These are phyloP conservation scores for Oehlia diaphana DNA, from an alignment of 192 early-diverging fungal genomes.

Conservation along the genomic window DNA sequence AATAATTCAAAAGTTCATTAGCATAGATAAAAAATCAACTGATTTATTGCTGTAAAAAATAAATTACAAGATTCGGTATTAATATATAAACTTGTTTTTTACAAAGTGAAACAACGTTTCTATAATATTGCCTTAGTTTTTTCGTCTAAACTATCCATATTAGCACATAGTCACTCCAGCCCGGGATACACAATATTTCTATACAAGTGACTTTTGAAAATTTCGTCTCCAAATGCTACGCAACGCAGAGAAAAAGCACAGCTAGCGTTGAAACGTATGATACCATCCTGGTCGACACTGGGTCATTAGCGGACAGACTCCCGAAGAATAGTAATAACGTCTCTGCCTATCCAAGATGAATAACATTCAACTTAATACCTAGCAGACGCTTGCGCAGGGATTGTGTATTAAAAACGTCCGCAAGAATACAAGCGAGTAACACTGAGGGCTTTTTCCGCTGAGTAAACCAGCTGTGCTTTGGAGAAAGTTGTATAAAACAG, in stretches of 20 bases:
- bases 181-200: too few relatives aligned
- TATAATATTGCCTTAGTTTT: too few relatives aligned
- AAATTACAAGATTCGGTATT: too few relatives aligned
- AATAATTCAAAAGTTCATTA: too few relatives aligned
- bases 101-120: too few relatives aligned
- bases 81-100: too few relatives aligned
- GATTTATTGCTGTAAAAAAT: too few relatives aligned
- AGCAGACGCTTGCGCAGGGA: conserved; percentile 33
- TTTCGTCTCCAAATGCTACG: background rate
- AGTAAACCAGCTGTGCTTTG: conserved; percentile 25
- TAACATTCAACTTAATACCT: conserved; percentile 31
- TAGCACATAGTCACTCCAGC: too few relatives aligned
- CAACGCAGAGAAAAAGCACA: background rate
- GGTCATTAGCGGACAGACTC: conserved; percentile 2
- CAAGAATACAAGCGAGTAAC: conserved; percentile 33
- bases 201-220: too few relatives aligned
- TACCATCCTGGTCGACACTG: background rate
- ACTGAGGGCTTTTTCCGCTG: conserved; percentile 27
- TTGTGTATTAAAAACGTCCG: conserved; percentile 32
- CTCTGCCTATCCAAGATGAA: conserved; percentile 19
- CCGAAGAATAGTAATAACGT: background rate
- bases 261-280: background rate
- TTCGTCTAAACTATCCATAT: too few relatives aligned
- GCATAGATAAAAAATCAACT: too few relatives aligned
- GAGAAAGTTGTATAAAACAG: background rate